Evolutionary conservation across 352 stramenopile genomes (phyloP).

Genomic region (Blastocystis sp.): DNA sequence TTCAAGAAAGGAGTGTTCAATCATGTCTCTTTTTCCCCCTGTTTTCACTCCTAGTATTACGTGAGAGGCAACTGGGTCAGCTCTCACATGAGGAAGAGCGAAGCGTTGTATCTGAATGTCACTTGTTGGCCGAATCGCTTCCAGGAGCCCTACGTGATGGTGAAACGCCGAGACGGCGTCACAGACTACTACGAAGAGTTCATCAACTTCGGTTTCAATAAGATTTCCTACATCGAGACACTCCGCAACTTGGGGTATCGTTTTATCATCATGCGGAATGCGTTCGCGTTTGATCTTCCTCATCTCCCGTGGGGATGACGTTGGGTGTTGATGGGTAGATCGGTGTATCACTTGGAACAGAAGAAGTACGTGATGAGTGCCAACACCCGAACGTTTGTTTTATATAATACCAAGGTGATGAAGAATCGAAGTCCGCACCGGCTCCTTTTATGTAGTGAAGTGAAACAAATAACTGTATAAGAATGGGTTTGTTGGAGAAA

Average conservation of each 20-base stretch:
- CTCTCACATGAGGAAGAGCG: neutral
- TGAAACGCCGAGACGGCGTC: neutral
- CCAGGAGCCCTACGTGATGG: constrained; percentile 38
- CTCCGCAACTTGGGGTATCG: neutral
- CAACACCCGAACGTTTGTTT: too few species aligned
- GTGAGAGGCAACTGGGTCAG: neutral
- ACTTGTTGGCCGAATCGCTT: constrained; percentile 15
- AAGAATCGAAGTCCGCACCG: too few species aligned
- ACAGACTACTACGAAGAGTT: neutral
- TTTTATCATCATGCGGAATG: neutral
- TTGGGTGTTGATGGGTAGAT: neutral
- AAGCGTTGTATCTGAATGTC: neutral
- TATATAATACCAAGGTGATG: too few species aligned
- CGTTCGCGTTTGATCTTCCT: constrained; percentile 6
- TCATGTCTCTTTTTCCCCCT: neutral
- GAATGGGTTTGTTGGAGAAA: too few species aligned
- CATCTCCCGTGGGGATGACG: neutral
- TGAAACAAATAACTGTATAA: too few species aligned
- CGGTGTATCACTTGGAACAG: neutral
- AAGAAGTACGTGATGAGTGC: neutral
- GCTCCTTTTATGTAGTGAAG: too few species aligned
- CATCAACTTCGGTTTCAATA: constrained; percentile 41
- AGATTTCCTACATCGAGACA: constrained; percentile 6
- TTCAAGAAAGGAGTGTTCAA: constrained; percentile 35
- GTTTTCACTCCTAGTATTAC: neutral